Evolutionary conservation across 192 early-diverging fungal species (phyloP), one percentile per base, ranked within the genome.

Genomic region (Entomortierella chlamydospora): DNA sequence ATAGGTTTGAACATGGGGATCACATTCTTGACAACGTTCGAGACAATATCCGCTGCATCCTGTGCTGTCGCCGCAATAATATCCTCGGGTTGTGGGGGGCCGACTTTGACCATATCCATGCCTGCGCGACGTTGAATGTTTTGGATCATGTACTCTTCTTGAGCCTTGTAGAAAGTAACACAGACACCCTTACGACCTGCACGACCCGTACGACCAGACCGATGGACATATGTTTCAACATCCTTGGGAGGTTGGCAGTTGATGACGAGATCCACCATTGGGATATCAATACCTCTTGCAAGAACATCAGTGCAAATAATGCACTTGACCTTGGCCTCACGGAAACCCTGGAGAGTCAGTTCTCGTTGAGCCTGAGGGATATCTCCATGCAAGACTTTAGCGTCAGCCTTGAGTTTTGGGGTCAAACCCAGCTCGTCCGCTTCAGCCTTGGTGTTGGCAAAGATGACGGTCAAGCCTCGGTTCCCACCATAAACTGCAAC

Each of bases 261-360:
- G 88, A 99, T 95, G 41, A 99, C 97, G 39, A 99, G 85, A 87
- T 98, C 97, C 42, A 98, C 95, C 85, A 96, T 93, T 29, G 95
- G 95, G 68, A 99, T 97, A 86, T 98, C 96, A 55, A 98, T 87
- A 65, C 97, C 97, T 81, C 97, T 93, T 17, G 96, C 96, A 22
- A 93, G 89, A 12, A 98, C 97, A 83, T 98, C 97, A 18, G 97
- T 98, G 77, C 95, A 93, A 51, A 99, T 91, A 60, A 98, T 92
- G 69, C 88, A 92, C 64, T 85, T 86, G 82, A 93, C 92, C 57
- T 95, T 95, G 68, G 92, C 93, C 58, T 96, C 91, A 72, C 95
- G 86, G 84, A 95, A 96, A 28, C 90, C 92, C 76, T 94, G 90
- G 73, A 96, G 89, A 9, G 95, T 89, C 29, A 87, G 80, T 72